Conservation (phyloP, 805 yeast genomes). For the Yamadazyma insecticola region DNA sequence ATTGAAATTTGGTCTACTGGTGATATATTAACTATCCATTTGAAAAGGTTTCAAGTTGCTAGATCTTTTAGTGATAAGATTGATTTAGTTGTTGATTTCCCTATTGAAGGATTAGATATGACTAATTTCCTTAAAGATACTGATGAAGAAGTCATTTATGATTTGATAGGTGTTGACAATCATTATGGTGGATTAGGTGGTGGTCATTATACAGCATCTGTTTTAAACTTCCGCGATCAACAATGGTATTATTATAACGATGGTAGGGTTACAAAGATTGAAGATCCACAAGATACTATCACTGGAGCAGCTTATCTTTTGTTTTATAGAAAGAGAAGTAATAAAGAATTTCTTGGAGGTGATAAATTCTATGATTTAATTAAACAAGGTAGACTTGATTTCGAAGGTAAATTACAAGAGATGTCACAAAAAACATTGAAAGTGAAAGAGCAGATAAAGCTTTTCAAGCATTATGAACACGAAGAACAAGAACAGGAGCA, state of each 20-base stretch:
- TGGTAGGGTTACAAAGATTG: conserved; percentile 57
- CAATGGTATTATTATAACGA: conserved; percentile 93
- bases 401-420: too few relatives aligned
- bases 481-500: too few relatives aligned
- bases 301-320: conserved; percentile 82
- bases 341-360: conserved; percentile 42
- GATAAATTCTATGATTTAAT: conserved; percentile 37
- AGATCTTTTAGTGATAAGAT: conserved; percentile 86
- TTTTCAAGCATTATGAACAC: too few relatives aligned
- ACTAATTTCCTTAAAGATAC: conserved; percentile 42
- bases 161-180: conserved; percentile 88
- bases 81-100: conserved; percentile 79
- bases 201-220: conserved; percentile 94
- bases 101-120: conserved; percentile 78
- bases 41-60: conserved; percentile 84
- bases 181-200: conserved; percentile 97
- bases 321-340: conserved; percentile 64
- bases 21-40: conserved; percentile 82
- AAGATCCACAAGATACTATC: conserved; percentile 56
- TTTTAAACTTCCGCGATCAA: conserved; percentile 66
- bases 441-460: too few relatives aligned
- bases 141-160: conserved; percentile 53
- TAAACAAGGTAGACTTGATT: conserved; percentile 39
- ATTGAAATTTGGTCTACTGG: conserved; percentile 94
- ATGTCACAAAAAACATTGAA: too few relatives aligned